Evolutionary conservation across 345 rosid species (phyloP).

Genomic region (Eucalyptus melliodora): DNA sequence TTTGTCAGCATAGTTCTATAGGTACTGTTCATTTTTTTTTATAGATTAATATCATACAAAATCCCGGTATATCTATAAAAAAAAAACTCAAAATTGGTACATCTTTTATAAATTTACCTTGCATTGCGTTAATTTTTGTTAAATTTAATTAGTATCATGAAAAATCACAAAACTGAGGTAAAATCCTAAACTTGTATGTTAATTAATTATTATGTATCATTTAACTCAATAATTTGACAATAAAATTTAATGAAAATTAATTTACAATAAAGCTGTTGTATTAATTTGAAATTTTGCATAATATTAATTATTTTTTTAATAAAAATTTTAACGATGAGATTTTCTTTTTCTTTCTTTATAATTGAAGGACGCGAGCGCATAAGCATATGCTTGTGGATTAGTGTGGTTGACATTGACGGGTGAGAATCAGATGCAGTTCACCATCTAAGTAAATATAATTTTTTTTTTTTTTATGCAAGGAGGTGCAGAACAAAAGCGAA

Average conservation of each 20-base stretch:
- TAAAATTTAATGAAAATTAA: too few species aligned
- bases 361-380: background rate
- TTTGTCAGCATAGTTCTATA: background rate
- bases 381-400: background rate
- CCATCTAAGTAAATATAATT: too few species aligned
- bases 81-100: too few species aligned
- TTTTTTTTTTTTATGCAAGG: background rate
- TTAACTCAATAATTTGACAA: rapidly evolving
- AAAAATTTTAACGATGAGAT: background rate
- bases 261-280: too few species aligned
- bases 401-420: background rate
- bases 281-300: too few species aligned
- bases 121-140: rapidly evolving
- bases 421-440: background rate
- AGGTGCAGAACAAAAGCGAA: background rate
- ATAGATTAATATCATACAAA: too few species aligned
- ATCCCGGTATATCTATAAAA: too few species aligned
- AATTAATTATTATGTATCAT: too few species aligned
- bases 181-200: rapidly evolving
- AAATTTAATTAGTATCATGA: too few species aligned
- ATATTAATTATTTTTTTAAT: background rate
- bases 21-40: background rate
- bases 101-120: too few species aligned
- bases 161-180: rapidly evolving
- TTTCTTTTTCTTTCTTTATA: background rate